Conservation (phyloP, 2,329 filamentous ascomycete genomes). For the Decorospora gaudefroyi region DNA sequence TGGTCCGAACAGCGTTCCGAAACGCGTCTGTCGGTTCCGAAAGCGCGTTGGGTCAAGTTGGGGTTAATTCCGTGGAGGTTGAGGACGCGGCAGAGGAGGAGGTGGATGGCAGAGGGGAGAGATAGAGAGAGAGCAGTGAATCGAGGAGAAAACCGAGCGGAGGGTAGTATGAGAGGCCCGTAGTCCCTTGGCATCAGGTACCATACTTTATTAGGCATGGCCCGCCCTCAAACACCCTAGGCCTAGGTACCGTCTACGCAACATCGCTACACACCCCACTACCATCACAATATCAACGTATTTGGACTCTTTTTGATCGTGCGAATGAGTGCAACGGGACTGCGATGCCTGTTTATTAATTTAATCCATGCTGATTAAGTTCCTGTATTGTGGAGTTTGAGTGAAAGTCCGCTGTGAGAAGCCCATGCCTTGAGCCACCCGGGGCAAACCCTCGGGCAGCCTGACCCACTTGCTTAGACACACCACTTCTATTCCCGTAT, state of each 20-base stretch:
- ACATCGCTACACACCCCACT: constrained; percentile 34
- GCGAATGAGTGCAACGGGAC: constrained; percentile 20
- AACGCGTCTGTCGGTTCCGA: constrained; percentile 50
- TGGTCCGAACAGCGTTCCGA: constrained; percentile 41
- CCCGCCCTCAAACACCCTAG: constrained; percentile 32
- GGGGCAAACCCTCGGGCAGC: constrained; percentile 34
- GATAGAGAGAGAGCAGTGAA: constrained; percentile 45
- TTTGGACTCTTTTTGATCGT: constrained; percentile 69
- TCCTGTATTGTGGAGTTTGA: constrained; percentile 13
- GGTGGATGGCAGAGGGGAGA: constrained; percentile 38
- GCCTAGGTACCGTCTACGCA: constrained; percentile 37
- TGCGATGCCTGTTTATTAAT: constrained; percentile 17
- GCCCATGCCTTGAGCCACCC: constrained; percentile 37
- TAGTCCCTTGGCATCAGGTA: constrained; percentile 24
- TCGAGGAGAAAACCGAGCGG: constrained; percentile 32
- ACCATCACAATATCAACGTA: constrained; percentile 55
- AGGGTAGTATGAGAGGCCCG: constrained; percentile 36
- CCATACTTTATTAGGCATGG: constrained; percentile 35
- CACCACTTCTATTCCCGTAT: constrained; percentile 18
- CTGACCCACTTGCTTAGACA: constrained; percentile 41
- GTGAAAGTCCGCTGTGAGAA: constrained; percentile 18
- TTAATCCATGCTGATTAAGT: constrained; percentile 8
- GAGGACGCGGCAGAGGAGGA: constrained; percentile 33
- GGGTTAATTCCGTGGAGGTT: constrained; percentile 36
- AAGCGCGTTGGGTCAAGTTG: constrained; percentile 48